Conservation (phyloP, 108 stramenopile species). For the Skeletonema tropicum region DNA sequence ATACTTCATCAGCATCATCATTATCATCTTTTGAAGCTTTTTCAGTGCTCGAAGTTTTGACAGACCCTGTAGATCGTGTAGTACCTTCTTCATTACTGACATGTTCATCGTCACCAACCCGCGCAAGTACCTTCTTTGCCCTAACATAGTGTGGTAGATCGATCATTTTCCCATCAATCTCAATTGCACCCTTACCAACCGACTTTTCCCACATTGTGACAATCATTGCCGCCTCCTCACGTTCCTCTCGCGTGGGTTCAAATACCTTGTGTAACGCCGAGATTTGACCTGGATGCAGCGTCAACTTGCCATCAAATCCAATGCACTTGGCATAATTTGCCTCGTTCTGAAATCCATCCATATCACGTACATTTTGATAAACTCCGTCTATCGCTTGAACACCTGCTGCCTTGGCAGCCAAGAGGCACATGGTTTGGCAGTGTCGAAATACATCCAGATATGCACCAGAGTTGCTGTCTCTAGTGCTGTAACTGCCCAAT, state of each 20-base stretch:
- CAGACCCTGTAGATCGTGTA: not conserved
- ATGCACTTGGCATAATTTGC: slow-evolving; percentile 31
- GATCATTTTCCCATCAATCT: slow-evolving; percentile 45
- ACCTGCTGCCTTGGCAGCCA: slow-evolving; percentile 45
- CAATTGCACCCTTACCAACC: slow-evolving; percentile 30
- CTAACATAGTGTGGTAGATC: slow-evolving; percentile 53
- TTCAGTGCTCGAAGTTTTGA: not conserved
- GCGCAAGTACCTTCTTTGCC: slow-evolving; percentile 45
- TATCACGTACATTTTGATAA: slow-evolving; percentile 48
- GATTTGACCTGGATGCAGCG: slow-evolving; percentile 44
- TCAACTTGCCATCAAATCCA: slow-evolving; percentile 53
- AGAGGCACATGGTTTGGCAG: slow-evolving; percentile 46
- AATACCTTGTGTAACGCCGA: slow-evolving; percentile 20
- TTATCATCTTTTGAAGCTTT: not conserved
- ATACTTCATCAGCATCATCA: slow-evolving; percentile 3
- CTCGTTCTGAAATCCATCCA: slow-evolving; percentile 37
- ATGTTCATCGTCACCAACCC: slow-evolving; percentile 1
- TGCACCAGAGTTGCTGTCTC: slow-evolving; percentile 11
- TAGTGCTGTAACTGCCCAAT: slow-evolving; percentile 33
- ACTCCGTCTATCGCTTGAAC: slow-evolving; percentile 55
- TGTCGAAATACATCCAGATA: slow-evolving; percentile 42
- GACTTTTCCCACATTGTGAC: slow-evolving; percentile 36
- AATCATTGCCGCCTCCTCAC: slow-evolving; percentile 27
- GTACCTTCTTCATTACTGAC: not conserved
- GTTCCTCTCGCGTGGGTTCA: slow-evolving; percentile 30